These are phyloP conservation scores for Cokeromyces recurvatus DNA, from an alignment of 371 early-diverging fungal genomes.

Conservation along the genomic window DNA sequence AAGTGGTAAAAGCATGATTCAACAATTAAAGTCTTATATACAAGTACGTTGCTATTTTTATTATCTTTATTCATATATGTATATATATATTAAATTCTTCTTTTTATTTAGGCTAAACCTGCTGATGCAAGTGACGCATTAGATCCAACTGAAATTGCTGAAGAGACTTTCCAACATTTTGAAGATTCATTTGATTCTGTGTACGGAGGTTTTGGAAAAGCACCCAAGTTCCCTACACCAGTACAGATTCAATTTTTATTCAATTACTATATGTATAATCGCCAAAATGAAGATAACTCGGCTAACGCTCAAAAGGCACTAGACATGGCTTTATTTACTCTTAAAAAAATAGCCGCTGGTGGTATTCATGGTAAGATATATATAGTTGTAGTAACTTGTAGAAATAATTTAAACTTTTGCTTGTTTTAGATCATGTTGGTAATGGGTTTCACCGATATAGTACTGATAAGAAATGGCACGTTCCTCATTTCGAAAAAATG, in stretches of 20 bases:
- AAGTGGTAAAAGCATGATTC: constrained; percentile 36
- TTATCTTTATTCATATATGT: neutral
- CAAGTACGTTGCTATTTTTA: too few relatives aligned
- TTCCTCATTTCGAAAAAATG: constrained; percentile 66
- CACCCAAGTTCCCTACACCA: constrained; percentile 68
- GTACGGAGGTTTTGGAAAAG: constrained; percentile 57
- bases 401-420: neutral
- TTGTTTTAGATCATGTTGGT: constrained; percentile 3
- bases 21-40: constrained; percentile 35
- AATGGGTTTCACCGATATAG: constrained; percentile 32
- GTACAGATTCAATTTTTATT: constrained; percentile 54
- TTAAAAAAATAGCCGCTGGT: constrained; percentile 51
- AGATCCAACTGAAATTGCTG: constrained; percentile 17
- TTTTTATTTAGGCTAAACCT: constrained; percentile 10
- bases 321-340: constrained; percentile 55
- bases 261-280: constrained; percentile 39
- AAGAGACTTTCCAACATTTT: constrained; percentile 36
- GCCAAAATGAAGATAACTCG: constrained; percentile 8
- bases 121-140: constrained; percentile 1
- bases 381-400: too few relatives aligned
- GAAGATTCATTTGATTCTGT: constrained; percentile 39
- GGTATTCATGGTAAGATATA: constrained; percentile 57
- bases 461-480: constrained; percentile 43
- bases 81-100: neutral
- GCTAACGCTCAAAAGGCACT: constrained; percentile 38